phyloP scores from a whole-genome alignment of 2,329 filamentous ascomycete species.

The Aureobasidium musti region DNA sequence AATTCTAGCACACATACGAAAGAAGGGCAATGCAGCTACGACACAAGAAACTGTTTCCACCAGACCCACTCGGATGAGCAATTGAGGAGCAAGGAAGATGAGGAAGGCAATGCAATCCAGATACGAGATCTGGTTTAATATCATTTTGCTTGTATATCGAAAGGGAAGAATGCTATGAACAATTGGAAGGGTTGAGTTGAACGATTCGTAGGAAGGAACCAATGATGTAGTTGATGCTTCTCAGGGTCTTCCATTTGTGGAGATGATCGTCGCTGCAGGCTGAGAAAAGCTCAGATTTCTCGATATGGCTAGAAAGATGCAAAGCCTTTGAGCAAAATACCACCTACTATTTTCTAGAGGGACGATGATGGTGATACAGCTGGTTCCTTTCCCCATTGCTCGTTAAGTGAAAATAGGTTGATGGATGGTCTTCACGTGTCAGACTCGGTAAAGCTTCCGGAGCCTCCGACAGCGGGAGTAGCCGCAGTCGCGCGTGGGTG shows the following conservation, averaged over 20 bases:
- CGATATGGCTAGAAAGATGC: too few relatives aligned
- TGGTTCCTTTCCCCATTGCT: too few relatives aligned
- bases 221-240: conserved; percentile 29
- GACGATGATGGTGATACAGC: background rate
- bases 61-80: conserved; percentile 68
- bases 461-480: background rate
- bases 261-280: conserved; percentile 20
- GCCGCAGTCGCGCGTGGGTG: conserved; percentile 13
- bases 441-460: conserved; percentile 10
- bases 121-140: conserved; percentile 71
- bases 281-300: background rate
- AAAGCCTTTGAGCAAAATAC: background rate
- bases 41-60: conserved; percentile 60
- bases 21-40: conserved; percentile 66
- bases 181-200: conserved; percentile 3
- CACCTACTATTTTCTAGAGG: background rate
- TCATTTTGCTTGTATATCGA: conserved; percentile 56
- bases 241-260: conserved; percentile 20
- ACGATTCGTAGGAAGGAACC: background rate
- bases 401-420: background rate
- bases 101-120: conserved; percentile 75
- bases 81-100: conserved; percentile 68
- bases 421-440: background rate
- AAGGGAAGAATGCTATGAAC: background rate
- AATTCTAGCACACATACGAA: conserved; percentile 55